Base-by-base conservation (phyloP, 306 rosid species). In the Calophaca sinica region DNA sequence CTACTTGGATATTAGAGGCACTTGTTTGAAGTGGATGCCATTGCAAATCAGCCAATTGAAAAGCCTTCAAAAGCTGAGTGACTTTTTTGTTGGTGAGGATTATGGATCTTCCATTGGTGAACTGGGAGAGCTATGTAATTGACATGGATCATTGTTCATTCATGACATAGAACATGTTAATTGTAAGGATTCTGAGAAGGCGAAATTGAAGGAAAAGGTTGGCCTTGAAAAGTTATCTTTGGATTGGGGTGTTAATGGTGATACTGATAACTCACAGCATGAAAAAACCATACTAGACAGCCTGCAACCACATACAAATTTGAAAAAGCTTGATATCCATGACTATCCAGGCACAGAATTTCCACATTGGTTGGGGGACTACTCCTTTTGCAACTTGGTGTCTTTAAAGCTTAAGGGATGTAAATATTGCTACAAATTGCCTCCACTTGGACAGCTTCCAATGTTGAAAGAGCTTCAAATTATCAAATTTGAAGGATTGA, bases 361-460 rank as follows among this genome's bases (percentile, higher is more conserved):
- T 69, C 81, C 85, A 4, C 13, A 77, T 9, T 81, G 88, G 88
- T 49, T 84, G 41, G 85, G 85, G 4, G 79, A 73, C 59, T 31
- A 6, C 44, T 77, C 77, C 29, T 81, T 77, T 64, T 72, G 54
- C 44, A 80, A 73, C 62, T 0, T 81, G 68, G 79, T 63, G 3
- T 73, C 53, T 6, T 41, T 81, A 14, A 6, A 46, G 55, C 85
- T 81, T 5, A 26, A 57, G 2, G 66, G 82, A 7, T 68, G 85
- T 49, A 77, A 48, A 48, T 68, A 80, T 49, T 84, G 87, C 81
- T 84, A 29, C 2, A 46, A 39, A 9, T 62, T 84, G 57, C 88
- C 88, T 36, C 78, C 81, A 55, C 81, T 81, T 55, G 85, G 88
- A 55, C 81, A 81, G 9, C 79, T 84, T 5, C 83, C 81, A 11